Base-by-base conservation (phyloP, 75 land plant genomes). In the Picea glauca region DNA sequence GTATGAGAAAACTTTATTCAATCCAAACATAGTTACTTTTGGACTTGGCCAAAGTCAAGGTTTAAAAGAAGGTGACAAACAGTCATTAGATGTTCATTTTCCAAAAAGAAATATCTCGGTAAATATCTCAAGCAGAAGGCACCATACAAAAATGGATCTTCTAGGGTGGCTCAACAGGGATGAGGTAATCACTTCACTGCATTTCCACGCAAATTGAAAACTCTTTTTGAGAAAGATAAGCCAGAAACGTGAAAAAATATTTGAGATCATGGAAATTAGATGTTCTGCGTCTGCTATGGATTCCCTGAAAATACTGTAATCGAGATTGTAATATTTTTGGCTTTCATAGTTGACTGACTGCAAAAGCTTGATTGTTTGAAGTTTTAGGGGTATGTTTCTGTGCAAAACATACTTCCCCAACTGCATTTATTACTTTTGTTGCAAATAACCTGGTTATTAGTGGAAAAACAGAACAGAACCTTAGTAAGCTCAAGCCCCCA, bases 121-220 rank as follows among this genome's bases (percentile, higher is more conserved):
- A 43, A 70, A 70, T 70, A 43, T 75, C 20, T 75, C 77, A 31
- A 75, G 20, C 61, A 58, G 58, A 58, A 76, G 84, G 32, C 82
- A 77, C 80, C 77, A 66, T 67, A 67, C 68, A 20, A 74, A 50
- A 20, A 79, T 76, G 64, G 80, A 85, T 18, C 76, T 85, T 70
- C 79, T 85, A 57, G 79, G 89, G 14, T 79, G 87, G 65, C 77
- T 87, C 58, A 84, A 84, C 83, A 63, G 79, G 61, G 93, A 93
- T 74, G 95, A 93, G 85, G 95, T 91, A 76, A 80, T 46, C 23
- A 76, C 46, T 80, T 43, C 77, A 58, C 46, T 70, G 74, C 11
- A 40, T 43, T 40, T 11, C 15, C 70, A 20, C 43, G 11, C 12
- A 70, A 70, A 43, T 46, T 40, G 74, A 70, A 38, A 43, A 17